Percentiles rank a stretch among this genome's conserved stretches.
Evolutionary conservation across 2,329 filamentous ascomycete genomes (phyloP).

Genomic region (Sordariomycetes sp.): DNA sequence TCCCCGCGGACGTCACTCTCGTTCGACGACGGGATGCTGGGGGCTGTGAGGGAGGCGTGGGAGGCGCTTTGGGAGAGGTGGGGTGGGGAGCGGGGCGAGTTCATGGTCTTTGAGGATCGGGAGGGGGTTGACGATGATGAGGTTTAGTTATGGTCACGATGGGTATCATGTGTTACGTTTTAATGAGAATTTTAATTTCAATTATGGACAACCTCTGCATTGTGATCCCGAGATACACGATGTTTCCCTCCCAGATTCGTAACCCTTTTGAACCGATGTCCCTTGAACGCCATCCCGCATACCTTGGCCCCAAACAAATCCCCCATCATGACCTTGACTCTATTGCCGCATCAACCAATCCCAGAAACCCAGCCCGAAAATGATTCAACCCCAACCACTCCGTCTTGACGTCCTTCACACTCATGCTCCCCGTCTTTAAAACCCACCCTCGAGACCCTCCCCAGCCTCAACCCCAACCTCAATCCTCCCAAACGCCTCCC

Average conservation of each 20-base stretch:
- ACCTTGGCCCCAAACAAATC: too few species aligned
- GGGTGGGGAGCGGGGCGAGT: conserved; percentile 33
- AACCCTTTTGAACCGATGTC: neutral
- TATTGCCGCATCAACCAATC: too few species aligned
- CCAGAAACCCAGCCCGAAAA: neutral
- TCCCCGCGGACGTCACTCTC: conserved; percentile 53
- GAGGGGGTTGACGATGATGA: conserved; percentile 51
- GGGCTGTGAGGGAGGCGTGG: conserved; percentile 62
- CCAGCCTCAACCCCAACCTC: conserved; percentile 22
- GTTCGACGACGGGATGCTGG: conserved; percentile 62
- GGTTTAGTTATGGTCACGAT: neutral
- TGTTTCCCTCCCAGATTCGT: neutral
- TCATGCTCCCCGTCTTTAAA: neutral
- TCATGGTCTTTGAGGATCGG: conserved; percentile 71
- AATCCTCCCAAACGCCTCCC: conserved; percentile 34
- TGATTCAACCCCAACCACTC: neutral
- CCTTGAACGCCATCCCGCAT: too few species aligned
- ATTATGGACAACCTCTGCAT: neutral
- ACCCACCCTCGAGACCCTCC: neutral
- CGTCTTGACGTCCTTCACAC: neutral
- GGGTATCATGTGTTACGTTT: neutral
- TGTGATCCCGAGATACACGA: neutral
- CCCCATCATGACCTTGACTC: too few species aligned
- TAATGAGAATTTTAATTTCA: neutral
- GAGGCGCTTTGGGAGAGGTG: conserved; percentile 43